A percentile compares a stretch with the other conserved stretches of the same genome.
Conservation (phyloP, 169 alveolate species). For the Eimeria praecox region DNA sequence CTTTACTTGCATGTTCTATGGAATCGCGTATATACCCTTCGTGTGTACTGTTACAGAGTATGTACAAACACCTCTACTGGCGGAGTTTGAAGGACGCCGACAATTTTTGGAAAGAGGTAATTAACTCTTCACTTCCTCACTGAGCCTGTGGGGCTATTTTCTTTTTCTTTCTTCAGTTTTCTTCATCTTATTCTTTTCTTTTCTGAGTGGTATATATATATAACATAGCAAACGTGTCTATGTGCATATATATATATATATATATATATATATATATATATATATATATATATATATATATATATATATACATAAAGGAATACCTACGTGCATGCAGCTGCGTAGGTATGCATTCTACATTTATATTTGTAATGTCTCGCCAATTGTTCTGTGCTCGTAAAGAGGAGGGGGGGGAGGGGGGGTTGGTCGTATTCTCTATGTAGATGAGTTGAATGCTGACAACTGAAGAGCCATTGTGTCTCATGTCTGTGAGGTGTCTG, state of each 20-base stretch:
- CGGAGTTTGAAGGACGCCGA: constrained; percentile 79
- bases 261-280: too few species aligned
- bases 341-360: too few species aligned
- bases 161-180: background rate
- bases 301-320: too few species aligned
- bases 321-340: too few species aligned
- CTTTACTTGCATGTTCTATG: too few species aligned
- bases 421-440: too few species aligned
- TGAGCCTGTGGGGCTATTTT: background rate
- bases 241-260: too few species aligned
- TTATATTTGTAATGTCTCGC: too few species aligned
- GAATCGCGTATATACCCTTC: background rate
- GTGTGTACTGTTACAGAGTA: constrained; percentile 44
- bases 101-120: constrained; percentile 82
- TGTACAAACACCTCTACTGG: constrained; percentile 81
- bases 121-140: background rate
- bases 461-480: background rate
- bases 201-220: background rate
- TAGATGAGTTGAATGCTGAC: background rate
- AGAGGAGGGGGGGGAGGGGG: too few species aligned
- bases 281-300: too few species aligned
- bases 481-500: background rate
- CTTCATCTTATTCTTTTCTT: background rate
- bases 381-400: too few species aligned
- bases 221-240: too few species aligned